These are phyloP conservation scores for Agaricales sp. DNA, from an alignment of 1,284 basidiomycete genomes.

Conservation along the genomic window DNA sequence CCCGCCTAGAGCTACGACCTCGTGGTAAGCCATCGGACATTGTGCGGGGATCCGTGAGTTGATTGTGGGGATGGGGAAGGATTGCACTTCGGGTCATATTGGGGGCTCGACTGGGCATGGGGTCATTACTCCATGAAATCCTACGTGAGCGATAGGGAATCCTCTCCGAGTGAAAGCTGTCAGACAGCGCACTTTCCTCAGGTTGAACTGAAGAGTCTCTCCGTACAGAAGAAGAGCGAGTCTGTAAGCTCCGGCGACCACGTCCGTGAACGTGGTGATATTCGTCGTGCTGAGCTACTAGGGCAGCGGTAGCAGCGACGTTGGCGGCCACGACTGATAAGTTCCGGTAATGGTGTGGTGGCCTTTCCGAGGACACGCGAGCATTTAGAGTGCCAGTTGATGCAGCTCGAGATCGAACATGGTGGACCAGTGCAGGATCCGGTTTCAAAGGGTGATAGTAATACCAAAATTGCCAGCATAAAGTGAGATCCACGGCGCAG, in stretches of 20 bases:
- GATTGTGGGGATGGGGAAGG: slow-evolving; percentile 20
- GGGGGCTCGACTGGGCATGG: slow-evolving; percentile 30
- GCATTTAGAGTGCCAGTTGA: slow-evolving; percentile 29
- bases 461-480: slow-evolving; percentile 74
- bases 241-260: slow-evolving; percentile 11
- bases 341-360: slow-evolving; percentile 52
- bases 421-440: slow-evolving; percentile 19
- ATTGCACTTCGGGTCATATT: slow-evolving; percentile 20
- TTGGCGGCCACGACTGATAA: slow-evolving; percentile 57
- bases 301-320: slow-evolving; percentile 54
- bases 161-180: slow-evolving; percentile 65
- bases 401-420: slow-evolving; percentile 24
- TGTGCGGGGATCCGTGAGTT: slow-evolving; percentile 13
- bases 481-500: slow-evolving; percentile 64
- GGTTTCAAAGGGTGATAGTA: slow-evolving; percentile 36
- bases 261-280: slow-evolving; percentile 14
- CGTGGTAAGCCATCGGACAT: slow-evolving; percentile 22
- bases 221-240: slow-evolving; percentile 14
- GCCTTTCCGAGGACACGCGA: slow-evolving; percentile 36
- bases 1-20: slow-evolving; percentile 36
- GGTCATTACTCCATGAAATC: slow-evolving; percentile 62
- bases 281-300: slow-evolving; percentile 50
- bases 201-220: slow-evolving; percentile 40
- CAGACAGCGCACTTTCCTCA: slow-evolving; percentile 45
- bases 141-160: slow-evolving; percentile 28